Base-by-base conservation (phyloP, 2,329 filamentous ascomycete genomes). In the Aureobasidium musti region DNA sequence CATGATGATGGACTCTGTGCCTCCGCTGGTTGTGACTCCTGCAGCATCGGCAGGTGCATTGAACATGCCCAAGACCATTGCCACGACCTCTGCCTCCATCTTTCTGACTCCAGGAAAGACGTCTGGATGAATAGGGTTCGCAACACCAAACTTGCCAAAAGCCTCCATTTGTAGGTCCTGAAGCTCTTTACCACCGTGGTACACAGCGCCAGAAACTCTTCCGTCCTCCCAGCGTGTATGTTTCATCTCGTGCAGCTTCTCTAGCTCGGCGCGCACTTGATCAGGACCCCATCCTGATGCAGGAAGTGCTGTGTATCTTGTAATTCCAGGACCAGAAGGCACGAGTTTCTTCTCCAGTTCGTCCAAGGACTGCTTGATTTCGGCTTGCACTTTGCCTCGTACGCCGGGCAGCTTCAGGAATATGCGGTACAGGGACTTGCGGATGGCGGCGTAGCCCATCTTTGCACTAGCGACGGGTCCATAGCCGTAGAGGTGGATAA, bases 221-320 rank as follows among this genome's bases (percentile, higher is more conserved):
- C 95, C 95, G 77, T 98, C 94, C 79, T 99, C 95, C 95, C 95
- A 99, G 70, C 90, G 86, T 2, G 93, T 97, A 79, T 98, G 95
- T 73, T 97, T 89, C 90, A 99, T 91, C 57, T 84, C 87, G 19
- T 89, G 88, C 71, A 99, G 82, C 71, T 87, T 86, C 68, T 89
- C 86, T 69, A 99, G 84, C 82, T 97, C 94, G 68, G 87, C 86
- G 72, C 88, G 86, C 49, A 99, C 85, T 69, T 88, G 87, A 21
- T 97, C 92, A 49, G 89, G 83, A 30, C 86, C 84, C 89, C 93
- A 91, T 76, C 93, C 94, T 74, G 94, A 87, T 76, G 89, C 89
- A 5, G 95, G 95, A 19, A 99, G 83, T 6, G 84, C 83, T 30
- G 91, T 82, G 78, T 95, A 90, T 70, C 90, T 87, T 65, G 86